These are phyloP conservation scores for Lactifluus hygrophoroides DNA, from an alignment of 768 basidiomycete genomes.

Conservation along the genomic window DNA sequence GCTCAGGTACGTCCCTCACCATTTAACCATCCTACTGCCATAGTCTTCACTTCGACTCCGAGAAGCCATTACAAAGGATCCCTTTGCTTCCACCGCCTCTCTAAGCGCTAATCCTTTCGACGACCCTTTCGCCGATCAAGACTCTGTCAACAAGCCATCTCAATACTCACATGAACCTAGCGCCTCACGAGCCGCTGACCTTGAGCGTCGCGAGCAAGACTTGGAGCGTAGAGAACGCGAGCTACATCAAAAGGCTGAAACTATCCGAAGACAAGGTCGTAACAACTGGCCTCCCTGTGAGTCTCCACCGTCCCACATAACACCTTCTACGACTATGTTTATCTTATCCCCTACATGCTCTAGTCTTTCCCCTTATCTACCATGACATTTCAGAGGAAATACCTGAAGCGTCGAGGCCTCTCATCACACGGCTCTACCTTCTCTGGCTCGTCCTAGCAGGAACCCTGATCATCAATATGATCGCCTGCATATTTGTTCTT, in stretches of 20 bases:
- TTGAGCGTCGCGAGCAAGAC: conserved; percentile 73
- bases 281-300: conserved; percentile 93
- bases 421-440: conserved; percentile 82
- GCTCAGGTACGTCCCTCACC: conserved; percentile 16
- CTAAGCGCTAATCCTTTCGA: conserved; percentile 88
- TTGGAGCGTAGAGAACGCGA: conserved; percentile 73
- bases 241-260: conserved; percentile 56
- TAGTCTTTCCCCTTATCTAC: conserved; percentile 91
- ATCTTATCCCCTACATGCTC: neutral
- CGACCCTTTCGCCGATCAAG: conserved; percentile 51
- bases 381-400: conserved; percentile 91
- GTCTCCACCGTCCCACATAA: conserved; percentile 26
- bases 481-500: conserved; percentile 83
- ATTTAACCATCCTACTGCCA: conserved; percentile 2
- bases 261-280: conserved; percentile 64
- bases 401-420: conserved; percentile 65
- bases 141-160: conserved; percentile 14
- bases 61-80: conserved; percentile 49
- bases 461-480: conserved; percentile 82
- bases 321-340: neutral
- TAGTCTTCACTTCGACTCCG: conserved; percentile 5
- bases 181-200: conserved; percentile 48
- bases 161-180: conserved; percentile 24
- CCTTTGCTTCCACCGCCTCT: conserved; percentile 77
- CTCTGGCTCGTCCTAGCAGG: conserved; percentile 86